Percentiles rank a stretch among this genome's conserved stretches.
phyloP scores from a whole-genome alignment of 1,284 basidiomycete genomes.

The Pterulicium gracile region DNA sequence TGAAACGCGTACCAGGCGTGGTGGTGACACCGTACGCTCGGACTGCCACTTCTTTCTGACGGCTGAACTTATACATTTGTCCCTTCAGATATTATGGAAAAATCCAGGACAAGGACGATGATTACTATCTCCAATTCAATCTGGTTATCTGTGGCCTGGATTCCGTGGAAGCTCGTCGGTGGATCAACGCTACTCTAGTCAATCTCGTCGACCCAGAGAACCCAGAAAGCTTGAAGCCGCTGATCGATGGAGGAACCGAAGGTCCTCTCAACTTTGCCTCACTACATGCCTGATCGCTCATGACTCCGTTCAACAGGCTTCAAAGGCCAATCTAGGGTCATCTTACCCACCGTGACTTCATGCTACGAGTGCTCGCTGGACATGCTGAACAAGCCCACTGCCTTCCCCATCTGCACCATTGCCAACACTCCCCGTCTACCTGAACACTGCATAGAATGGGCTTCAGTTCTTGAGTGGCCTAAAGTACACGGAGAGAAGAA shows the following conservation, averaged over 20 bases:
- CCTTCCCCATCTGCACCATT: conserved; percentile 98
- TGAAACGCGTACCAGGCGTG: conserved; percentile 89
- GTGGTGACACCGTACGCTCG: conserved; percentile 81
- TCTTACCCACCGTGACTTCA: conserved; percentile 89
- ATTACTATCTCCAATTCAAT: conserved; percentile 97
- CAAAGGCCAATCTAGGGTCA: conserved; percentile 97
- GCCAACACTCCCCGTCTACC: conserved; percentile 97
- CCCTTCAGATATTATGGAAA: conserved; percentile 87
- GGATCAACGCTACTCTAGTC: conserved; percentile 98
- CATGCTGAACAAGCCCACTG: conserved; percentile 96
- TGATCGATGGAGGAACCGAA: conserved; percentile 99
- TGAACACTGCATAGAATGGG: conserved; percentile 99
- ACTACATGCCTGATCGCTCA: conserved; percentile 39
- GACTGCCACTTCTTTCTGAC: no score
- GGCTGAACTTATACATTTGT: conserved; percentile 12
- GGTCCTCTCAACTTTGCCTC: conserved; percentile 58
- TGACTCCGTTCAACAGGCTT: conserved; percentile 52
- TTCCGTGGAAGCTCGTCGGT: conserved; percentile 91
- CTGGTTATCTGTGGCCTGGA: conserved; percentile 98
- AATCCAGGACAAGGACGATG: conserved; percentile 95
- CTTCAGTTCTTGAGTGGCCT: conserved; percentile 98
- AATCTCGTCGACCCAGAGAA: conserved; percentile 87
- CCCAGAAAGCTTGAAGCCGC: conserved; percentile 91
- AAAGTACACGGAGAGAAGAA: conserved; percentile 90
- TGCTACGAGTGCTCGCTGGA: conserved; percentile 99